Percentiles rank a stretch among this genome's conserved stretches.
Evolutionary conservation across 495 filamentous ascomycete genomes (phyloP).

Genomic region (Aspergillus homomorphus): DNA sequence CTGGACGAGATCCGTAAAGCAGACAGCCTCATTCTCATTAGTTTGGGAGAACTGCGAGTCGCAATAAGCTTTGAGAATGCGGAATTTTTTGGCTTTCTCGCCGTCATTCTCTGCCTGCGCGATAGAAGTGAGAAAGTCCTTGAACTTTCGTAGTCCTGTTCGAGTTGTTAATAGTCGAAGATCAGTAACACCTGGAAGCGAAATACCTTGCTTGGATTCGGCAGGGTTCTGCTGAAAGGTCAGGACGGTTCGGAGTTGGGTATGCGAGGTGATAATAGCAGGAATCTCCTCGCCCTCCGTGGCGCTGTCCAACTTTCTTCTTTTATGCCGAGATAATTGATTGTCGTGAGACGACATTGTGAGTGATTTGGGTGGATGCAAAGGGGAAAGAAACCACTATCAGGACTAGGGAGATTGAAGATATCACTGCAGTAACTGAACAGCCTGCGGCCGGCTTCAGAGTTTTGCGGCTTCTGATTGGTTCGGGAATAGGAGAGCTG

Average conservation of each 20-base stretch:
- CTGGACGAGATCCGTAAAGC: conserved; percentile 70
- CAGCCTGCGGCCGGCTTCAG: background rate
- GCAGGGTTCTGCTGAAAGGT: conserved; percentile 62
- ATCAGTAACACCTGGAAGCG: background rate
- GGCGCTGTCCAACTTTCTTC: conserved; percentile 40
- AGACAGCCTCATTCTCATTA: conserved; percentile 52
- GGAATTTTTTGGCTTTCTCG: conserved; percentile 48
- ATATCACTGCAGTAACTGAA: background rate
- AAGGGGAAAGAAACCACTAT: background rate
- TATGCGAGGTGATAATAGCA: conserved; percentile 50
- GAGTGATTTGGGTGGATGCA: background rate
- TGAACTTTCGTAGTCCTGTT: conserved; percentile 71
- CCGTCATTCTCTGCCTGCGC: conserved; percentile 47
- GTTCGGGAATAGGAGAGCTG: background rate
- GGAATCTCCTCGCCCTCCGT: conserved; percentile 26
- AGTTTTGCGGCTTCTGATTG: conserved; percentile 9
- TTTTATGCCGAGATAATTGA: conserved; percentile 32
- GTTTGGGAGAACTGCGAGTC: conserved; percentile 59
- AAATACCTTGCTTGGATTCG: conserved; percentile 62
- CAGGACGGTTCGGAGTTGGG: conserved; percentile 62
- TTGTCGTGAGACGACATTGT: conserved; percentile 27
- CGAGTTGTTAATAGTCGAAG: background rate
- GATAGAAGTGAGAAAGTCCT: conserved; percentile 67
- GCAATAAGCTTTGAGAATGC: conserved; percentile 70
- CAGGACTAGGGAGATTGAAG: background rate